Conservation (phyloP, 83 land plant genomes). For the Picea engelmannii region DNA sequence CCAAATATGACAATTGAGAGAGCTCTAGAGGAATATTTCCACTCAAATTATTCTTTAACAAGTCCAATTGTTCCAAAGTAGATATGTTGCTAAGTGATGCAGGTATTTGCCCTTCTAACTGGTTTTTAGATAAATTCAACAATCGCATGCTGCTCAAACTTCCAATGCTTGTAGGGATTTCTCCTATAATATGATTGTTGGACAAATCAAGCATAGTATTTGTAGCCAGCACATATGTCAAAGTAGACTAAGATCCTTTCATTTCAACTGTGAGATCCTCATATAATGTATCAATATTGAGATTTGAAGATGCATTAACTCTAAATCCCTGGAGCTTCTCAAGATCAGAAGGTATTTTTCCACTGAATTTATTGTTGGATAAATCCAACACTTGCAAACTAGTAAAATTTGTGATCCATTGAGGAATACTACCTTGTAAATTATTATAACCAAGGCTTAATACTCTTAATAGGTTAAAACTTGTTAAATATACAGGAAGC, state of each 20-base stretch:
- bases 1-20: constrained; percentile 14
- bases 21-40: constrained; percentile 33
- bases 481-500: too few relatives aligned
- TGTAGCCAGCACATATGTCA: too few relatives aligned
- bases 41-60: too few relatives aligned
- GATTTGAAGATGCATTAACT: too few relatives aligned
- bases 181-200: not conserved
- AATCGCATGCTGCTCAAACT: not conserved
- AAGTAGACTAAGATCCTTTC: too few relatives aligned
- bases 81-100: not conserved
- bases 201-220: constrained; percentile 15
- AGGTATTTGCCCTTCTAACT: not conserved
- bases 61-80: not conserved
- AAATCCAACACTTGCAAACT: too few relatives aligned
- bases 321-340: constrained; percentile 4
- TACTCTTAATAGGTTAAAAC: not conserved
- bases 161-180: not conserved
- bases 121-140: not conserved
- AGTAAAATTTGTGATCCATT: too few relatives aligned
- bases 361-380: too few relatives aligned
- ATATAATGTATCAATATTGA: too few relatives aligned
- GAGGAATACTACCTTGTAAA: constrained; percentile 23
- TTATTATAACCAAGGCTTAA: constrained; percentile 22
- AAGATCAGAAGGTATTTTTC: not conserved
- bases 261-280: too few relatives aligned